A percentile compares a stretch with the other conserved stretches of the same genome.
Evolutionary conservation across 192 early-diverging fungal genomes (phyloP).

Genomic region (Bifiguratus adelaidae): DNA sequence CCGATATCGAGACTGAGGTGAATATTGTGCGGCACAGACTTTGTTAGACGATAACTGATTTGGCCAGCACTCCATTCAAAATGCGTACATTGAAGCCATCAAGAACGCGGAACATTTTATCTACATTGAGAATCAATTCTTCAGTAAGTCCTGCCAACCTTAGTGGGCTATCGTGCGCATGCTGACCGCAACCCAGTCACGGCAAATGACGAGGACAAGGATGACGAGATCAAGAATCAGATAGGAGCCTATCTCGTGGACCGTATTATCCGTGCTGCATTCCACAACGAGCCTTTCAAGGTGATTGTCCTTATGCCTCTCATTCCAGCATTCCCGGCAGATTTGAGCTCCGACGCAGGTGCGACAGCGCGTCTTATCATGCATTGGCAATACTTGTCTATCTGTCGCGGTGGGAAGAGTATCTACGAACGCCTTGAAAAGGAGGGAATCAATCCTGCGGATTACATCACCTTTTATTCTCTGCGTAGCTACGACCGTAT

Average conservation of each 20-base stretch:
- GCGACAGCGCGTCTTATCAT: conserved; percentile 66
- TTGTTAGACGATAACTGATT: background rate
- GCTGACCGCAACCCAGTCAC: too few species aligned
- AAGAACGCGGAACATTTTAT: conserved; percentile 64
- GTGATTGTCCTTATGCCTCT: conserved; percentile 80
- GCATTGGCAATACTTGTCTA: conserved; percentile 76
- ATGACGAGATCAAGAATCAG: conserved; percentile 62
- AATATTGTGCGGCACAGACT: background rate
- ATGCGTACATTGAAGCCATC: conserved; percentile 68
- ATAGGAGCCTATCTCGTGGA: conserved; percentile 73
- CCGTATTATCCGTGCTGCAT: conserved; percentile 61
- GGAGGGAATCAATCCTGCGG: conserved; percentile 38
- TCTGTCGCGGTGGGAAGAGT: conserved; percentile 67
- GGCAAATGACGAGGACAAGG: conserved; percentile 22
- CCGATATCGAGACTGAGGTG: conserved; percentile 48
- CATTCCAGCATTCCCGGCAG: conserved; percentile 82
- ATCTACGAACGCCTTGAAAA: conserved; percentile 45
- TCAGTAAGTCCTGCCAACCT: conserved; percentile 33
- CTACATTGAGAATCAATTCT: conserved; percentile 92
- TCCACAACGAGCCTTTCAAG: conserved; percentile 56
- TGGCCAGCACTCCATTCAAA: conserved; percentile 58
- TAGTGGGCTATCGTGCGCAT: too few species aligned
- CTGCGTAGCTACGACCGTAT: conserved; percentile 74
- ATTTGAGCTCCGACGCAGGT: conserved; percentile 63
- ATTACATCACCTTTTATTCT: conserved; percentile 73